Evolutionary conservation across 2,329 filamentous ascomycete genomes (phyloP), one percentile per base, ranked within the genome.

Genomic region (Blastomyces percursus): DNA sequence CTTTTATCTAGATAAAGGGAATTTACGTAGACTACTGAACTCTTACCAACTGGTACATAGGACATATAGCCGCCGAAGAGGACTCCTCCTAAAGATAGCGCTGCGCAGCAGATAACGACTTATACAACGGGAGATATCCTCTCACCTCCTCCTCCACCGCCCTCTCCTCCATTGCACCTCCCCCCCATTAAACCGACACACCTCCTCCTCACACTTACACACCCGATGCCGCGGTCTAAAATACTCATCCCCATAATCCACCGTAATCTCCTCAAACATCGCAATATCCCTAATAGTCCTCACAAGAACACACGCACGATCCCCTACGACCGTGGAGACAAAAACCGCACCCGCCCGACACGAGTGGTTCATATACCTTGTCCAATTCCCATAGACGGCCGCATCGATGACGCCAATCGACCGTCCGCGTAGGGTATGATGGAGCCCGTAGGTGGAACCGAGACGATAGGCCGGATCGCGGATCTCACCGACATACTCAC

Each of bases 341-440:
- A 73, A 75, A 1, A 21, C 7, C 2, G 66, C 67, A 14, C 62
- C 63, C 14, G 73, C 46, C 2, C 71, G 65, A 64, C 74, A 76
- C 1, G 71, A 74, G 59, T 75, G 74, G 59, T 73, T 76, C 42
- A 74, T 66, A 51, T 69, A 76, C 19, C 74, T 69, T 5, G 72
- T 73, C 66, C 73, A 76, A 55, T 73, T 74, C 7, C 73, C 73
- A 58, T 64, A 65, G 4, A 56, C 50, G 19, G 65, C 64, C 6
- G 71, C 63, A 44, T 64, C 65, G 48, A 72, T 66, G 3, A 60
- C 21, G 38, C 54, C 40, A 21, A 60, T 51, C 19, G 44, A 50
- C 44, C 59, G 44, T 59, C 66, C 21, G 1, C 4, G 27, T 3
- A 46, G 63, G 11, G 48, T 21, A n/a, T 16, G 1, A 32, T 59